Evolutionary conservation across 1,284 basidiomycete species (phyloP), one percentile per base, ranked within the genome.

Genomic region (Earliella scabrosa): DNA sequence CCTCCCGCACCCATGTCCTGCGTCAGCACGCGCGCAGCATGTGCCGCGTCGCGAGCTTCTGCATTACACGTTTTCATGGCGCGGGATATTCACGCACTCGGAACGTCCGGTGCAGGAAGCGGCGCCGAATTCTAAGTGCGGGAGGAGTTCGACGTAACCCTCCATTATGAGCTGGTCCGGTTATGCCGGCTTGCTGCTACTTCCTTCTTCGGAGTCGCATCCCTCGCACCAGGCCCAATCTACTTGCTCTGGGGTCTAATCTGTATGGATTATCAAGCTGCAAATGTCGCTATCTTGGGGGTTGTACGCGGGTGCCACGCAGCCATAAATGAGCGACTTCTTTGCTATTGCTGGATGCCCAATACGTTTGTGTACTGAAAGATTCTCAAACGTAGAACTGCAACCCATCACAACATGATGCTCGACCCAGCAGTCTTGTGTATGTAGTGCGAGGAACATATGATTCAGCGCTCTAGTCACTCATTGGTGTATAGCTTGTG

Each of bases 381-480:
- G 11, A 14, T 48, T 38, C 35, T 32, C 11, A 10, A 38, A 16
- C 27, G 14, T 26, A 94, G 93, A 54, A 86, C 90, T 20, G 90
- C 91, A 51, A 93, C 92, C 6, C 93, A 95, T 71, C 88, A 93
- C 67, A 95, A 95, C 71, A 95, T 95, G 93, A 93, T 94, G 79
- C 81, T 96, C 31, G 93, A 95, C 73, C 90, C 91, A 21, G 85
- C 85, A 31, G 75, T 91, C 56, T 76, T 93, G 20, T 90, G 93
- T 95, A 72, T 70, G 90, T 62, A 79, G 49, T 44, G 4, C 20
- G 24, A 16, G 10, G 31, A 14, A 18, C 16, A 45, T 31, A 13
- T 14, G 11, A 7, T n/a, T 14, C 20, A 20, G 2, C 13, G 16
- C 26, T 13, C 35, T 29, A 36, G 31, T 47, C 24, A n/a, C 40